Evolutionary conservation across 2,329 filamentous ascomycete genomes (phyloP).

Genomic region (Penicillium freii): DNA sequence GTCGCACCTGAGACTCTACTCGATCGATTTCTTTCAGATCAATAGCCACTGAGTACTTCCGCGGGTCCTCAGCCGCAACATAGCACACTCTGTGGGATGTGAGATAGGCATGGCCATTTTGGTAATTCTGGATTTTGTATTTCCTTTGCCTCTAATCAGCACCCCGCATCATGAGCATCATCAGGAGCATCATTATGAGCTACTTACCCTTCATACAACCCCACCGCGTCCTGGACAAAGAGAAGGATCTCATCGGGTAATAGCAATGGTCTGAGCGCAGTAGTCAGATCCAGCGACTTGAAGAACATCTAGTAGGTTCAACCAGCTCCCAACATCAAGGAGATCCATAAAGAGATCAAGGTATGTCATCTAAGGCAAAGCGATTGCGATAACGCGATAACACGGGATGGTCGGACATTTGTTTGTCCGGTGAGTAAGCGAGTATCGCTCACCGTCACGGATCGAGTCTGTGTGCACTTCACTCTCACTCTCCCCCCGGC

Average conservation of each 20-base stretch:
- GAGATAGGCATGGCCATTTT: constrained; percentile 93
- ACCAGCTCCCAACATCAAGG: constrained; percentile 18
- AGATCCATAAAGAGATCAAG: constrained; percentile 5
- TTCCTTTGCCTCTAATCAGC: constrained; percentile 58
- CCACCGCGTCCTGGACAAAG: constrained; percentile 96
- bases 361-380: background rate
- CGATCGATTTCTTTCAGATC: constrained; percentile 89
- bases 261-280: constrained; percentile 87
- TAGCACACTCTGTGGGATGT: constrained; percentile 96
- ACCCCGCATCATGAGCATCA: constrained; percentile 18
- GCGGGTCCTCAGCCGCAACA: constrained; percentile 81
- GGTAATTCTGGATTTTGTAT: constrained; percentile 89
- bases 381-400: constrained; percentile 19
- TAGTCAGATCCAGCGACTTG: constrained; percentile 92
- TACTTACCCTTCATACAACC: constrained; percentile 90
- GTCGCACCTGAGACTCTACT: constrained; percentile 76
- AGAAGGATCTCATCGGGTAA: constrained; percentile 90
- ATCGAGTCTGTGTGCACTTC: constrained; percentile 3
- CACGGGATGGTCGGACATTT: constrained; percentile 1
- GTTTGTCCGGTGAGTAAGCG: constrained; percentile 11
- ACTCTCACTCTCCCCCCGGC: background rate
- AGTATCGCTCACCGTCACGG: constrained; percentile 4
- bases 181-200: constrained; percentile 17
- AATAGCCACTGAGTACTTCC: constrained; percentile 78
- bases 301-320: constrained; percentile 81